Percentiles rank a stretch among this genome's conserved stretches.
Evolutionary conservation across 179 eudicot species (phyloP).

Genomic region (Corrigiola litoralis): DNA sequence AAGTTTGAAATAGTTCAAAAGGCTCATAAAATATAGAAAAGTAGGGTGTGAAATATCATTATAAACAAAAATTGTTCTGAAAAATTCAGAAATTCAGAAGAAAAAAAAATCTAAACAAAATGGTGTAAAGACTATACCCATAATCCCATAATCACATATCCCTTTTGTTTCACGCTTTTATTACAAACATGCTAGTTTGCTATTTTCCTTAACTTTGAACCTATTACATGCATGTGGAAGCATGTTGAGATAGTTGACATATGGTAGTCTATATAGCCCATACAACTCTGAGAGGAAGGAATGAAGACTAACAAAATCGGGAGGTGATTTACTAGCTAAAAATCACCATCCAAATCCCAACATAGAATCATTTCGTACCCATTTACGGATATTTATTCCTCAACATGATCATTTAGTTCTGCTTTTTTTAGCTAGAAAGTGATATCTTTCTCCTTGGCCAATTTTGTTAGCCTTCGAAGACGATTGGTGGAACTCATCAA

Average conservation of each 20-base stretch:
- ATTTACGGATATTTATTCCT: slow-evolving; percentile 10
- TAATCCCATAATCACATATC: not conserved
- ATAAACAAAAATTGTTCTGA: too few species aligned
- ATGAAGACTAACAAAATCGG: not conserved
- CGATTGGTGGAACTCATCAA: not conserved
- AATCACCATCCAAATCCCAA: slow-evolving; percentile 11
- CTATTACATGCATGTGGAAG: not conserved
- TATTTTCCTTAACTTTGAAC: not conserved
- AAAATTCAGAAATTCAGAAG: too few species aligned
- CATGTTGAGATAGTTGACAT: not conserved
- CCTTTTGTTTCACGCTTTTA: not conserved
- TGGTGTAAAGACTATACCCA: not conserved
- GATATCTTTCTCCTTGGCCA: slow-evolving; percentile 7
- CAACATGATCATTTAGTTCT: slow-evolving; percentile 13
- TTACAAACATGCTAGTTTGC: not conserved
- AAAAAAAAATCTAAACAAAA: too few species aligned
- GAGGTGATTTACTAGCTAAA: not conserved
- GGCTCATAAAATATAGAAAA: too few species aligned
- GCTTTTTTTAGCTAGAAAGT: slow-evolving; percentile 19
- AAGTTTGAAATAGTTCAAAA: too few species aligned
- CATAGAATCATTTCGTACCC: slow-evolving; percentile 18
- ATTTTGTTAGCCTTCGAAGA: slow-evolving; percentile 4
- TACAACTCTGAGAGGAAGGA: not conserved
- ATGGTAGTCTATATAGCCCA: not conserved
- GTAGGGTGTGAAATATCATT: too few species aligned